A percentile compares a stretch with the other conserved stretches of the same genome.
Conservation (phyloP, 176 grass and related monocot species). For the Saccharum spontaneum region DNA sequence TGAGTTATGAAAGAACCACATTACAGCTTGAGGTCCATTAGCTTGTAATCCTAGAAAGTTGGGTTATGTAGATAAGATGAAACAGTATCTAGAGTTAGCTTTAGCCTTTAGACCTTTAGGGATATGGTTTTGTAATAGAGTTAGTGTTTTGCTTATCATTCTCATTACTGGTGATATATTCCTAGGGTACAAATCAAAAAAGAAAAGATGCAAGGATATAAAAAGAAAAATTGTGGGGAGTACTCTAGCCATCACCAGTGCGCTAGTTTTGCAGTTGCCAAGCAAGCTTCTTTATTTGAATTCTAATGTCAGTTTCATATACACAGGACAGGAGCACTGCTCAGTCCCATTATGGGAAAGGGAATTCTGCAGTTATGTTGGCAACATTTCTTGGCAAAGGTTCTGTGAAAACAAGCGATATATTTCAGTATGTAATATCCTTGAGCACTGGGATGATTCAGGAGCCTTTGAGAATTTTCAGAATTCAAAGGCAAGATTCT, state of each 20-base stretch:
- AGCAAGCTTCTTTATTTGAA: background rate
- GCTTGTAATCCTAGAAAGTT: background rate
- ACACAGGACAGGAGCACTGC: conserved; percentile 17
- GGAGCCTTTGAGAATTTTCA: conserved; percentile 55
- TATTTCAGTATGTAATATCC: conserved; percentile 20
- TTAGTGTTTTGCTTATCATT: background rate
- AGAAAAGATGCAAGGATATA: background rate
- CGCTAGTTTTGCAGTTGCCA: background rate
- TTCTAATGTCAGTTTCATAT: conserved; percentile 15
- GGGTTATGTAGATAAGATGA: background rate
- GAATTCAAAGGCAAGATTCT: conserved; percentile 50
- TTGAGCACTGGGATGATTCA: conserved; percentile 56
- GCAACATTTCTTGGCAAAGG: conserved; percentile 54
- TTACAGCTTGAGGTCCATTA: background rate
- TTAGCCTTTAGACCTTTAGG: background rate
- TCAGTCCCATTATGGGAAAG: conserved; percentile 54
- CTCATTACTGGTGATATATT: background rate
- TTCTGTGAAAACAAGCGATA: conserved; percentile 54
- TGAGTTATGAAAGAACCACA: background rate
- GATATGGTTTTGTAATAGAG: background rate
- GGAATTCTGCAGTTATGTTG: conserved; percentile 57
- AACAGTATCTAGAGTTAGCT: background rate
- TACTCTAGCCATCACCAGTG: background rate
- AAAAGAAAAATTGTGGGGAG: background rate
- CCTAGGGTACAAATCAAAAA: background rate